Evolutionary conservation across 1,284 basidiomycete genomes (phyloP), one percentile per base, ranked within the genome.

Genomic region (Tetrapyrgos nigripes): DNA sequence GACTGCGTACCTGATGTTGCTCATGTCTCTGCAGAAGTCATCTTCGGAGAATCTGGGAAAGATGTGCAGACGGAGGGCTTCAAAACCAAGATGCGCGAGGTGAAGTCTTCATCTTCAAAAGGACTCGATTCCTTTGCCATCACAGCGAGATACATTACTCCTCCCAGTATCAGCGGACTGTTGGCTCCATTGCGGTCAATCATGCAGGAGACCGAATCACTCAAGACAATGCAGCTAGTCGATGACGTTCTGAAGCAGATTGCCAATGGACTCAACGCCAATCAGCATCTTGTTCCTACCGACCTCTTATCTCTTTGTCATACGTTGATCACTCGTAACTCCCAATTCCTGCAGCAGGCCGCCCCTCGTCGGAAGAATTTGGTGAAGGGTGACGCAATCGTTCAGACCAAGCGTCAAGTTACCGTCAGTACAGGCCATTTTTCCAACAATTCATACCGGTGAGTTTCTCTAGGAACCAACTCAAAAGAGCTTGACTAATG

Each of bases 11-110:
- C 83, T 35, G 90, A 94, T 64, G 80, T 94, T 1, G 89, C 92
- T 0, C 85, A 92, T 67, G 79, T 98, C 33, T 89, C 95, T 2
- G 88, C 92, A 1, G 97, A 98, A 69, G 97, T 98, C 57, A 85
- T 98, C 54, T 98, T 98, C 70, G 97, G 97, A 14, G 89, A 94
- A 68, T 96, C 95, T 0, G 93, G 92, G 10, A 94, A 94, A 71
- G 95, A 98, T 68, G 91, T 93, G 0, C 87, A 90, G 52, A 83
- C 90, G 3, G 94, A 97, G 65, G 96, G 92, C 26, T 97, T 96
- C 86, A 94, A 91, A 79, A 97, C 95, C 17, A 97, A 94, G 75
- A 92, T 95, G 87, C 85, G 91, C 23, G 96, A 98, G 76, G 96
- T 96, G 21, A 84, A 89, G 43, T 82, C 86, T 3, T 93, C 94